Evolutionary conservation across 2,329 filamentous ascomycete species (phyloP), one percentile per base, ranked within the genome.

Genomic region (Ceratocystis smalleyi): DNA sequence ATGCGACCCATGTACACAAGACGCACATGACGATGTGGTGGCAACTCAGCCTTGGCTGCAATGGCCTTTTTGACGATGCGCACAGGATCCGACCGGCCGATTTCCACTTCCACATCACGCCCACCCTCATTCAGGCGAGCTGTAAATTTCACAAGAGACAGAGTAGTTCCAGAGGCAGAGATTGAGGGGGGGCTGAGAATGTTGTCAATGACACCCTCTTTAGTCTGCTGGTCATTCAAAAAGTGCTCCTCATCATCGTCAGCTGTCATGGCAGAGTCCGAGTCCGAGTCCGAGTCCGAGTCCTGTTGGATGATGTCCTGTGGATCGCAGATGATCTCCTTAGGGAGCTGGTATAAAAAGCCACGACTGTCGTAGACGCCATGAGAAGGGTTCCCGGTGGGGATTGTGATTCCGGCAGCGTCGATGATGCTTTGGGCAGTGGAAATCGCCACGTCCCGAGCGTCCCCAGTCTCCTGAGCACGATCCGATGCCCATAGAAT

Each of bases 1-100:
- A 91, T 82, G 71, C 85, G 89, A 69, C 91, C 91, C 74, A 94
- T 80, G 72, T 95, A 95, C 22, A 84, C 85, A 66, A 96, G 81
- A 63, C 83, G 83, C 61, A 96, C 77, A 59, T 78, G 81, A 67
- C 82, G 83, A 55, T 76, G 77, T 6, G 77, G 71, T 1, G 79
- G 73, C 40, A 91, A 76, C 86, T 87, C 77, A 35, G 82, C 81
- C 70, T 86, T 81, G 57, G 85, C 80, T 22, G 80, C 78, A 10
- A 65, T 30, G 43, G 95, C 77, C 70, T 80, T 85, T 67, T 79
- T 78, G 40, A 95, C 72, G 49, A 77, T 79, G 22, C 81, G 78
- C 8, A 92, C 84, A n/a, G 76, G 79, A 69, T 94, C 85, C 2
- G 78, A 75, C 69, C 81, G 82, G 57, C 75, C 77, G 61, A 88